Evolutionary conservation across 371 early-diverging fungal genomes (phyloP), one percentile per base, ranked within the genome.

Genomic region (Funneliformis caledonium): DNA sequence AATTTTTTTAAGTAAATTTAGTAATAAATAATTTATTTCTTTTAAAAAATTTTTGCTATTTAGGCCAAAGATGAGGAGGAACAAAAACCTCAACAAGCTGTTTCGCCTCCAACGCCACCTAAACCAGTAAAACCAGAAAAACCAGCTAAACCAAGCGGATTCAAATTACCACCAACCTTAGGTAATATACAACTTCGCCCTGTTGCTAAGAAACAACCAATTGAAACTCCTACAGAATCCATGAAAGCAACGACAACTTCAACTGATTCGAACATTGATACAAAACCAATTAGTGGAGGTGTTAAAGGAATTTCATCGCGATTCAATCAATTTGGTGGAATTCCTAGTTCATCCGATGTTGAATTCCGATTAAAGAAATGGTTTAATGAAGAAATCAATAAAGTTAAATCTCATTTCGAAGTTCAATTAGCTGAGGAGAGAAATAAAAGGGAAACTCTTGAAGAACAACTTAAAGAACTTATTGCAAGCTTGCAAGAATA

Each of bases 291-390:
- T 5, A 42, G 26, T 69, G 92, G 92, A 45, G 91, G 91, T 3
- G 86, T 86, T 82, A 88, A 80, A 85, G 87, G 82, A 79, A 84
- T 83, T 86, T 86, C 81, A 31, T 89, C 89, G 12, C 87, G 90
- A 0, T 91, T 91, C 67, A 88, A 89, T 56, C 85, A 85, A 81
- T 88, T 89, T 81, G 84, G 82, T 60, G 88, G 88, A 6, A 86
- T 86, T 5, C 87, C 87, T 26, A 69, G n/a, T 19, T n/a, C 33
- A 72, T 90, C 89, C 42, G 89, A 87, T 0, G 78, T 91, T 22
- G 92, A 91, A 80, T 87, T 89, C 11, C 89, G 89, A 72, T 81
- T 91, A 69, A 88, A 86, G 80, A 89, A 90, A 45, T 89, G 85
- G 82, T 86, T 90, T 74, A 90, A 87, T 78, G 89, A 90, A 62